Conservation (phyloP, 345 rosid genomes). For the Hibiscus syriacus region DNA sequence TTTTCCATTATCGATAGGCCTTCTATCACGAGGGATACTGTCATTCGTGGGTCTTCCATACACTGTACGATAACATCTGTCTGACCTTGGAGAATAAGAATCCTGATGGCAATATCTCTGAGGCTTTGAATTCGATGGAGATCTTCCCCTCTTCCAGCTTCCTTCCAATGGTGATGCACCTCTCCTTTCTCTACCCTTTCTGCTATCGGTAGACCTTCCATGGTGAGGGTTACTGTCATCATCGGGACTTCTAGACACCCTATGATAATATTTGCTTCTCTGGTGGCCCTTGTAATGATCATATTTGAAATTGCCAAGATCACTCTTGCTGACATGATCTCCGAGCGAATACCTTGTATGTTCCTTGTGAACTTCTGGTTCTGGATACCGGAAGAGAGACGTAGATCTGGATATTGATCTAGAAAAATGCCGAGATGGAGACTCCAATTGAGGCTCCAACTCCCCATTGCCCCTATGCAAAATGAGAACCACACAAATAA, state of each 20-base stretch:
- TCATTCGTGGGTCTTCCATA: background rate
- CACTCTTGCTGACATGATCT: background rate
- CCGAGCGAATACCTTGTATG: background rate
- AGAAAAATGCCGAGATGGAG: background rate
- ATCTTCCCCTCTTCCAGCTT: constrained; percentile 1
- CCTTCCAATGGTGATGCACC: background rate
- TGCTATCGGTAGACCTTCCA: background rate
- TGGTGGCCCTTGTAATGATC: background rate
- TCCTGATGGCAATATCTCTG: background rate
- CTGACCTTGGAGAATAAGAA: background rate
- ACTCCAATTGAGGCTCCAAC: background rate
- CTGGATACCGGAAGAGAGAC: background rate
- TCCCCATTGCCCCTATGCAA: background rate
- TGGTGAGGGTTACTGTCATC: background rate
- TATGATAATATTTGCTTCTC: background rate
- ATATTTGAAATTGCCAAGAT: background rate
- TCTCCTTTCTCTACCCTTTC: background rate
- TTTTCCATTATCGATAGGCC: background rate
- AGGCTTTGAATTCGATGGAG: background rate
- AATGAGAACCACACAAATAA: too few species aligned
- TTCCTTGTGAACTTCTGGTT: background rate
- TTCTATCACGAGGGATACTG: background rate
- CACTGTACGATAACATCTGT: background rate
- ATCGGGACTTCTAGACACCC: background rate
- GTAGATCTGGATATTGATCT: background rate